Evolutionary conservation across 2,329 filamentous ascomycete species (phyloP).

Genomic region (Nothophaeocryptopus gaeumannii): DNA sequence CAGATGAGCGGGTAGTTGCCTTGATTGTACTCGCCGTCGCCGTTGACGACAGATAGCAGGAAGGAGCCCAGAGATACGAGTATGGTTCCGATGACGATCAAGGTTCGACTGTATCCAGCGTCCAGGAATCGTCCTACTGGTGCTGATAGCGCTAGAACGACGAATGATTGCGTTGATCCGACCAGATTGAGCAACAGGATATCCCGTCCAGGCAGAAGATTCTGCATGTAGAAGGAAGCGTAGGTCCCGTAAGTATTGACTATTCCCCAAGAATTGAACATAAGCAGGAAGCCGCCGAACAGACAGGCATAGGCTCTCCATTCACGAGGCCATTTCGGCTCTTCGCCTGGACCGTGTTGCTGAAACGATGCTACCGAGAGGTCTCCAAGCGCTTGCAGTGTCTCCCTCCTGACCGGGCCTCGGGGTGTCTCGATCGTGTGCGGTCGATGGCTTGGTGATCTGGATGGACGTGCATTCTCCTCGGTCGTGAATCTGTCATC

Average conservation of each 20-base stretch:
- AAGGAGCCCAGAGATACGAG: conserved; percentile 47
- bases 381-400: conserved; percentile 6
- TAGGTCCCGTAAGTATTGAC: conserved; percentile 53
- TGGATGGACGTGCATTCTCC: conserved; percentile 4
- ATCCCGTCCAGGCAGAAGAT: conserved; percentile 41
- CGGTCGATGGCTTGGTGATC: conserved; percentile 3
- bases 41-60: conserved; percentile 43
- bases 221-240: conserved; percentile 48
- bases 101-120: conserved; percentile 42
- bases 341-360: conserved; percentile 10
- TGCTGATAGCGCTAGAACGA: conserved; percentile 47
- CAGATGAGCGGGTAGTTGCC: conserved; percentile 46
- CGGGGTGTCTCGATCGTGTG: conserved; percentile 17
- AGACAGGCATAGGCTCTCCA: conserved; percentile 47
- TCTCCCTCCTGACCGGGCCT: conserved; percentile 18
- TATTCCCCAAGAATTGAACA: conserved; percentile 40
- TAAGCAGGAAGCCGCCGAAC: conserved; percentile 50
- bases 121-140: conserved; percentile 50
- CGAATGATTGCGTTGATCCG: conserved; percentile 48
- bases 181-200: conserved; percentile 47
- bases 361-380: conserved; percentile 4
- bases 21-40: conserved; percentile 34
- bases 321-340: conserved; percentile 44
- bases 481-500: conserved; percentile 7
- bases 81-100: conserved; percentile 43